Evolutionary conservation across 306 rosid genomes (phyloP).

Genomic region (Fragaria iinumae): DNA sequence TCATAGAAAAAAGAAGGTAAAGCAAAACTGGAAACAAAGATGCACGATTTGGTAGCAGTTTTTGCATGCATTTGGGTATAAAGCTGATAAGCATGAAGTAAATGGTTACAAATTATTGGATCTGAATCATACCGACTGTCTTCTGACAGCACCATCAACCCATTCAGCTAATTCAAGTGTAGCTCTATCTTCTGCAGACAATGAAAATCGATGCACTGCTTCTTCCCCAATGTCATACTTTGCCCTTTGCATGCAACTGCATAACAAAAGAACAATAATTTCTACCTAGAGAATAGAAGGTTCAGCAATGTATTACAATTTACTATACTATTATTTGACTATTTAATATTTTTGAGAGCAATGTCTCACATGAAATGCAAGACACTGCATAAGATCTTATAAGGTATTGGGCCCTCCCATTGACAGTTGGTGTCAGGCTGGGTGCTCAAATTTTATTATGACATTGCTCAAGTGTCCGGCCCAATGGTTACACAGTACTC

Average conservation of each 20-base stretch:
- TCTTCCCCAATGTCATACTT: slow-evolving; percentile 97
- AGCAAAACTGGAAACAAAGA: not conserved
- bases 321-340: not conserved
- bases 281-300: not conserved
- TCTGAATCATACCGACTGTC: slow-evolving; percentile 61
- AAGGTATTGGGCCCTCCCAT: not conserved
- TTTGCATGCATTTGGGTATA: slow-evolving; percentile 5
- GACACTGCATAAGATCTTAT: not conserved
- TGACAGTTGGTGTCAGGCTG: not conserved
- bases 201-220: slow-evolving; percentile 90
- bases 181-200: slow-evolving; percentile 97
- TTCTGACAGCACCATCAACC: slow-evolving; percentile 89
- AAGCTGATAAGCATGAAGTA: slow-evolving; percentile 24
- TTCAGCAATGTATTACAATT: not conserved
- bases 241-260: slow-evolving; percentile 98
- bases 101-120: slow-evolving; percentile 26
- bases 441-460: not conserved
- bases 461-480: not conserved
- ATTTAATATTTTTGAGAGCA: not conserved
- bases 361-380: not conserved
- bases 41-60: not conserved
- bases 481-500: not conserved
- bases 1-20: not conserved
- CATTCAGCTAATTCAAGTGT: slow-evolving; percentile 98
- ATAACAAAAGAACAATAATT: slow-evolving; percentile 18